These are phyloP conservation scores for Cladosporium sphaerospermum DNA, from an alignment of 2,329 filamentous ascomycete species.

Conservation along the genomic window DNA sequence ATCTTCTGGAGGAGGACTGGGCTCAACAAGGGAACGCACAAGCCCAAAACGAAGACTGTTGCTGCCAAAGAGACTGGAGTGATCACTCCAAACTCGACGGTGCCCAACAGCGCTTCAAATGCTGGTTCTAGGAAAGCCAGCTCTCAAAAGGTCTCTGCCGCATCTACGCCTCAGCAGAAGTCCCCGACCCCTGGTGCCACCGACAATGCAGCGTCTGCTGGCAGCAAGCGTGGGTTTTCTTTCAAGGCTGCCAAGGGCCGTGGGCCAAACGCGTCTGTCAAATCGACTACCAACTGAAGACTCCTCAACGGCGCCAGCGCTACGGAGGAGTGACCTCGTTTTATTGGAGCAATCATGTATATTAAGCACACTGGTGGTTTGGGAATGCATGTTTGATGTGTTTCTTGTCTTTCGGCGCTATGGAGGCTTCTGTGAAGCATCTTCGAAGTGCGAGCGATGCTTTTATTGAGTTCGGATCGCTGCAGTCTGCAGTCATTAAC, in stretches of 20 bases:
- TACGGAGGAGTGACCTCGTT: too few relatives aligned
- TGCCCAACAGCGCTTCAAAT: constrained; percentile 7
- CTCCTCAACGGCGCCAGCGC: too few relatives aligned
- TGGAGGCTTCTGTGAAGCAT: background rate
- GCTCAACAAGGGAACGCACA: background rate
- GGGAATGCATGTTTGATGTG: background rate
- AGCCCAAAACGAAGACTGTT: constrained; percentile 1
- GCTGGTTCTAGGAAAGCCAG: constrained; percentile 12
- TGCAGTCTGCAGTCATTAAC: background rate
- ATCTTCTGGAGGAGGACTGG: constrained; percentile 14
- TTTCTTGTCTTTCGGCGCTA: background rate
- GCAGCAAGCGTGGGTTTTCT: background rate
- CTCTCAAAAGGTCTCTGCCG: constrained; percentile 11
- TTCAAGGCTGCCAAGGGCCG: constrained; percentile 6
- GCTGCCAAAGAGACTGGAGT: constrained; percentile 4
- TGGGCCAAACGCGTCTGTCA: constrained; percentile 1
- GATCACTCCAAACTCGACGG: constrained; percentile 2
- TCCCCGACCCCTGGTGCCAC: background rate
- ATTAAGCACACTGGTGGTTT: background rate
- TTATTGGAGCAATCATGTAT: too few relatives aligned
- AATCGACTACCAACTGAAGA: background rate
- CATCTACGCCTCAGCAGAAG: constrained; percentile 3
- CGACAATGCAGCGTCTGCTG: background rate
- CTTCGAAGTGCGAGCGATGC: background rate
- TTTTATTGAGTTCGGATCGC: background rate